Evolutionary conservation across 495 filamentous ascomycete species (phyloP).

Genomic region (Neurospora sublineolata): DNA sequence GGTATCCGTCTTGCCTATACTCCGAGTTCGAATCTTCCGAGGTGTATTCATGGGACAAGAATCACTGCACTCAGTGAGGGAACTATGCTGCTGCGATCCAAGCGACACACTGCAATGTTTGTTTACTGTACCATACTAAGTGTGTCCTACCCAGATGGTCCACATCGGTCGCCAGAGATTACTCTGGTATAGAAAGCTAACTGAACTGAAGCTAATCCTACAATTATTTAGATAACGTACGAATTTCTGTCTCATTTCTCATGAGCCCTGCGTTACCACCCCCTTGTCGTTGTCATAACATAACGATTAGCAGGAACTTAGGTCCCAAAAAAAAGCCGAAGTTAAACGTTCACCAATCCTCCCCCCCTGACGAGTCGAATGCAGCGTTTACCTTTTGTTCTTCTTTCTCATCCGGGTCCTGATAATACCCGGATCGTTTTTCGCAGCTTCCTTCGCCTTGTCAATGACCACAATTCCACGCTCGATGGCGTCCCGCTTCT

Average conservation of each 20-base stretch:
- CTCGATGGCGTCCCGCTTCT: conserved; percentile 13
- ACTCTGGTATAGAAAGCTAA: not conserved
- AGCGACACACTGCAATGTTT: not conserved
- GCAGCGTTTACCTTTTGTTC: conserved; percentile 5
- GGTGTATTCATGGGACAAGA: not conserved
- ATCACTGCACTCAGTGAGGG: not conserved
- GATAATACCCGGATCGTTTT: conserved; percentile 15
- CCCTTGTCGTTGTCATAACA: not conserved
- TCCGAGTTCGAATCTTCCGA: not conserved
- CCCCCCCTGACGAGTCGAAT: not conserved
- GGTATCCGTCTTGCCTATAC: not conserved
- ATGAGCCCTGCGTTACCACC: not conserved
- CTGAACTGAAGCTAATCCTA: not conserved
- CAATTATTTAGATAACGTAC: not conserved
- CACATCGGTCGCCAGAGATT: not conserved
- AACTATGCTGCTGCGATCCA: not conserved
- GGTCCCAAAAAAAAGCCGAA: not conserved
- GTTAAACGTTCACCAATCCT: not conserved
- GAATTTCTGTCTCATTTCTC: not conserved
- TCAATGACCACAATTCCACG: not conserved
- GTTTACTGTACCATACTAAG: not conserved
- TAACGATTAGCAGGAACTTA: not conserved
- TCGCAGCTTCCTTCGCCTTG: conserved; percentile 9
- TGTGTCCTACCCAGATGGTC: not conserved
- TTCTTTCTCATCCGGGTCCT: conserved; percentile 17